These are phyloP conservation scores for Hypsizygus ulmarius DNA, from an alignment of 1,284 basidiomycete species.

Conservation along the genomic window DNA sequence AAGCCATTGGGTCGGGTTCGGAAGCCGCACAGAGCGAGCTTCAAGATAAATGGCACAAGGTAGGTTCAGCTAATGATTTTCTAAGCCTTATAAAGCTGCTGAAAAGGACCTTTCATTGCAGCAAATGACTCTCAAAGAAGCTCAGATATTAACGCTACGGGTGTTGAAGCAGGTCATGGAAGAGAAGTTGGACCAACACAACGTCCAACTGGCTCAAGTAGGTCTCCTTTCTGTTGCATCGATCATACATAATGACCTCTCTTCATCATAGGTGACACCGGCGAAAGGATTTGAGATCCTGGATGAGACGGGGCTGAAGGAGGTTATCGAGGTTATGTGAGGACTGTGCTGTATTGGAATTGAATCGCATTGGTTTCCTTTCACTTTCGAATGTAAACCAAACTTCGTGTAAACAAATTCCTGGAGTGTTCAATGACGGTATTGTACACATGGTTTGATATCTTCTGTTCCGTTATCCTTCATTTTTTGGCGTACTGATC, in stretches of 20 bases:
- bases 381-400: conserved; percentile 10
- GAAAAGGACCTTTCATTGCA: conserved; percentile 31
- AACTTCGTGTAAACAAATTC: too few relatives aligned
- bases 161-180: conserved; percentile 99
- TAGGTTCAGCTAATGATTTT: conserved; percentile 33
- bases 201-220: conserved; percentile 95
- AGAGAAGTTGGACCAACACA: conserved; percentile 97
- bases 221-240: conserved; percentile 20
- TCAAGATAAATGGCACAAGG: conserved; percentile 97
- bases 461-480: conserved; percentile 1
- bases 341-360: conserved; percentile 14
- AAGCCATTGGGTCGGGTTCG: conserved; percentile 97
- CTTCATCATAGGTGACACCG: conserved; percentile 59
- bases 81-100: neutral
- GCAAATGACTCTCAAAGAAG: conserved; percentile 93
- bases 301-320: conserved; percentile 72
- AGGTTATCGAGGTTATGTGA: conserved; percentile 79
- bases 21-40: conserved; percentile 97
- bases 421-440: too few relatives aligned
- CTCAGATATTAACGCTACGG: conserved; percentile 82
- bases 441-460: neutral
- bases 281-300: conserved; percentile 83
- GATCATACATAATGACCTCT: conserved; percentile 4
- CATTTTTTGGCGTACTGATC: neutral
- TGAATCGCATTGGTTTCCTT: conserved; percentile 15